These are phyloP conservation scores for Trypanosoma scelopori DNA, from an alignment of 208 protist species.

Conservation along the genomic window DNA sequence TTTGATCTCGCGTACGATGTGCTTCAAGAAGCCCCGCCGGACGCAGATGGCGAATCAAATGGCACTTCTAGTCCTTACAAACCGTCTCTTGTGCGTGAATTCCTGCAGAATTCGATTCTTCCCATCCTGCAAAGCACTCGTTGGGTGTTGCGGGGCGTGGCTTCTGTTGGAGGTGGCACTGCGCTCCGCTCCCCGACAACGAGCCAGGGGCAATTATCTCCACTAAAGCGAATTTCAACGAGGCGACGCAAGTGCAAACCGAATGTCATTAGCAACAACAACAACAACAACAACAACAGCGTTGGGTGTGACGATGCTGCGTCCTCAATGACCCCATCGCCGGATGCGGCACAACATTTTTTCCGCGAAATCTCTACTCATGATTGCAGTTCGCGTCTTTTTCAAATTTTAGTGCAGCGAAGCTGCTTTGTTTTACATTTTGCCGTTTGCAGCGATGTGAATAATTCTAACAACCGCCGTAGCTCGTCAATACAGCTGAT, in stretches of 20 bases:
- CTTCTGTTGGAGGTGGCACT: background rate
- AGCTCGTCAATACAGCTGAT: background rate
- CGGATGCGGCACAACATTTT: background rate
- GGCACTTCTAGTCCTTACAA: too few species aligned
- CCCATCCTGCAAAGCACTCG: background rate
- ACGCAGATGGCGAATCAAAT: background rate
- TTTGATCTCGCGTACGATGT: background rate
- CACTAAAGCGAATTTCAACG: too few species aligned
- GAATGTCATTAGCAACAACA: too few species aligned
- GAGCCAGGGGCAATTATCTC: too few species aligned
- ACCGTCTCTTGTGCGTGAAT: background rate
- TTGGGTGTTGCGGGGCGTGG: background rate
- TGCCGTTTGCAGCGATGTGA: constrained; percentile 7
- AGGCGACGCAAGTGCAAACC: background rate
- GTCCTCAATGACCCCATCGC: background rate
- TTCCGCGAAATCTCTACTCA: background rate
- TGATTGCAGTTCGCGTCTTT: background rate
- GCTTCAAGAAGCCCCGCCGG: background rate
- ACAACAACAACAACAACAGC: background rate
- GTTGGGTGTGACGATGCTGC: background rate
- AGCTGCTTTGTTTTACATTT: constrained; percentile 48
- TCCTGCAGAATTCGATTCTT: background rate
- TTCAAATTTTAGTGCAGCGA: constrained; percentile 29
- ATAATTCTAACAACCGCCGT: background rate
- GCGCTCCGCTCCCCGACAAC: too few species aligned